These are phyloP conservation scores for Grosmannia clavigera DNA, from an alignment of 2,329 filamentous ascomycete genomes.

Conservation along the genomic window DNA sequence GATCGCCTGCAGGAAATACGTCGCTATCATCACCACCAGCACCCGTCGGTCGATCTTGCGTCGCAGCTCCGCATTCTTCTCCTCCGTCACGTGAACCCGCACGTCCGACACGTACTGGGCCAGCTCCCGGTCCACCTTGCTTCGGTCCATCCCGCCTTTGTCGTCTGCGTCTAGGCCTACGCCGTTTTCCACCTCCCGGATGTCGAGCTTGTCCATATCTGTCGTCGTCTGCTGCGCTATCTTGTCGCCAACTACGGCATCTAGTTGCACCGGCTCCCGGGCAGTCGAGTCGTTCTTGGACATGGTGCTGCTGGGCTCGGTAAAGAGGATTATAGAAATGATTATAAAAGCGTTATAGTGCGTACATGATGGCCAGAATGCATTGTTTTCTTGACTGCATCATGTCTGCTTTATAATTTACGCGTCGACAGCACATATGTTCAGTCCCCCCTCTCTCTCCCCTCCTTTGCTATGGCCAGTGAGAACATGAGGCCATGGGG, in stretches of 20 bases:
- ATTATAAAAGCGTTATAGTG: no score
- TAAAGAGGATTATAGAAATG: background rate
- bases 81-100: constrained; percentile 43
- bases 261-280: background rate
- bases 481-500: no score
- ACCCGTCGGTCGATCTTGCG: constrained; percentile 55
- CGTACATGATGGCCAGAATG: no score
- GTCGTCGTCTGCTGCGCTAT: background rate
- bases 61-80: constrained; percentile 49
- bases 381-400: no score
- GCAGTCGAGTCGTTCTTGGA: background rate
- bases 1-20: constrained; percentile 60
- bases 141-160: background rate
- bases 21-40: constrained; percentile 57
- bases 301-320: background rate
- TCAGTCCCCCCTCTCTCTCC: no score
- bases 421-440: no score
- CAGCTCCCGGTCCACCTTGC: constrained; percentile 48
- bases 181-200: background rate
- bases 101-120: constrained; percentile 52
- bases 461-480: no score
- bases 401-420: no score
- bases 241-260: background rate
- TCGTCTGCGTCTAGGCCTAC: background rate
- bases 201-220: background rate